Evolutionary conservation across 768 basidiomycete species (phyloP), one percentile per base, ranked within the genome.

Genomic region (Mycena belliarum): DNA sequence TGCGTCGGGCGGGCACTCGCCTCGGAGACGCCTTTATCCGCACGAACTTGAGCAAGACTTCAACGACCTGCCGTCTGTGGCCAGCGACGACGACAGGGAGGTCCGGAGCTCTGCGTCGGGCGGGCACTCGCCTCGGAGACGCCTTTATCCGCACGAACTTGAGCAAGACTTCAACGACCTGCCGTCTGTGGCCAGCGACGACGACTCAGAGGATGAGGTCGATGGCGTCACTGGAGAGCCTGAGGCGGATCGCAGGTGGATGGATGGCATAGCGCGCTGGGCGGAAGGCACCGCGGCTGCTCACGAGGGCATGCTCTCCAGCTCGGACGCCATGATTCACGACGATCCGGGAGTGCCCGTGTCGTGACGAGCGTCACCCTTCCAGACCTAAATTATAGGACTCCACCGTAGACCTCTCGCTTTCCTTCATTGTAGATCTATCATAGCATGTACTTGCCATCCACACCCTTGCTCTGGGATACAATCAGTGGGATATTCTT

Each of bases 301-400:
- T 16, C 25, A 48, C 29, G 52, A 49, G 1, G 11, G 20, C 41
- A 44, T 44, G 18, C 18, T 53, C 24, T n/a, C 54, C 7, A 53
- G 49, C n/a, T n/a, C n/a, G n/a, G 58, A 48, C 33, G 42, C 15
- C 1, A 40, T 53, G 29, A 54, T 59, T 5, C 40, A n/a, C 8
- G 57, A 43, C n/a, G 51, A 53, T 42, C 11, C 45, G 15, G 35
- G 32, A 28, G 58, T 53, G 52, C 51, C 15, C 51, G 58, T 9
- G 41, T 37, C 32, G 47, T 48, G 25, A 37, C 58, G 21, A 54
- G 24, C 24, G 40, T 59, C n/a, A 42, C 53, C 33, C 47, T 53
- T 45, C 24, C 24, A 5, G 42, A 49, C 9, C 57, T 51, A 9
- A 51, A 53, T 16, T 53, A 52, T n/a, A n/a, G n/a, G n/a, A n/a